These are phyloP conservation scores for button mushroom (Agaricus bisporus) DNA, from an alignment of 768 basidiomycete species.

Conservation along the genomic window DNA sequence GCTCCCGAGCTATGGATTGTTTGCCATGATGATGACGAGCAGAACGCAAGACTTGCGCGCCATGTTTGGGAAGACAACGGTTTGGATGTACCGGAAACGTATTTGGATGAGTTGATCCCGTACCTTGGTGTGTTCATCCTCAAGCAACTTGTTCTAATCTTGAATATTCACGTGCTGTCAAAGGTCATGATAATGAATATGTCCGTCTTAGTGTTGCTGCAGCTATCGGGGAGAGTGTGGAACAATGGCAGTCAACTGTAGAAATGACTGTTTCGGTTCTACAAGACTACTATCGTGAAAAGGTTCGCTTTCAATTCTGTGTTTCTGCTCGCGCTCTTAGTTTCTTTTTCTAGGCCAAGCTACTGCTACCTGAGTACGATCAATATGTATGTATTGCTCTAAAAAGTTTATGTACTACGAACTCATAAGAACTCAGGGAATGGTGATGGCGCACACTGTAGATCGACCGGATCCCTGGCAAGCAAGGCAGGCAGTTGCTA, in stretches of 20 bases:
- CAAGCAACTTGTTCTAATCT: background rate
- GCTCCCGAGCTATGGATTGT: constrained; percentile 84
- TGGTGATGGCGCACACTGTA: constrained; percentile 85
- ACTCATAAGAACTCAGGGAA: constrained; percentile 51
- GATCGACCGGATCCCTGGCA: constrained; percentile 88
- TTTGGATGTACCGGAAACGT: constrained; percentile 71
- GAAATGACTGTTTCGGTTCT: constrained; percentile 44
- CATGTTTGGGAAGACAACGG: constrained; percentile 96
- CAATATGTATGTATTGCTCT: constrained; percentile 57
- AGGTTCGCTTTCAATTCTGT: constrained; percentile 34
- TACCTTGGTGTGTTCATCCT: constrained; percentile 57
- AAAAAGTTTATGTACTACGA: background rate
- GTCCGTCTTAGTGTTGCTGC: constrained; percentile 68
- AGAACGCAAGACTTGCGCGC: constrained; percentile 76
- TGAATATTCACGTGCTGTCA: background rate
- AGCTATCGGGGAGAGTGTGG: constrained; percentile 73
- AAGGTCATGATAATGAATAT: constrained; percentile 76
- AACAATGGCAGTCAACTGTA: constrained; percentile 59
- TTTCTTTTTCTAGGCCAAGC: constrained; percentile 53
- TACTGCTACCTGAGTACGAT: constrained; percentile 89
- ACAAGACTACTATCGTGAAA: constrained; percentile 76
- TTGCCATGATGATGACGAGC: constrained; percentile 80
- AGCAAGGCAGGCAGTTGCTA: constrained; percentile 68
- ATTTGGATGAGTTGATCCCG: constrained; percentile 48
- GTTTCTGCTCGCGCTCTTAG: background rate